Conservation (phyloP, 2,329 filamentous ascomycete genomes). For the Aspergillus texensis region DNA sequence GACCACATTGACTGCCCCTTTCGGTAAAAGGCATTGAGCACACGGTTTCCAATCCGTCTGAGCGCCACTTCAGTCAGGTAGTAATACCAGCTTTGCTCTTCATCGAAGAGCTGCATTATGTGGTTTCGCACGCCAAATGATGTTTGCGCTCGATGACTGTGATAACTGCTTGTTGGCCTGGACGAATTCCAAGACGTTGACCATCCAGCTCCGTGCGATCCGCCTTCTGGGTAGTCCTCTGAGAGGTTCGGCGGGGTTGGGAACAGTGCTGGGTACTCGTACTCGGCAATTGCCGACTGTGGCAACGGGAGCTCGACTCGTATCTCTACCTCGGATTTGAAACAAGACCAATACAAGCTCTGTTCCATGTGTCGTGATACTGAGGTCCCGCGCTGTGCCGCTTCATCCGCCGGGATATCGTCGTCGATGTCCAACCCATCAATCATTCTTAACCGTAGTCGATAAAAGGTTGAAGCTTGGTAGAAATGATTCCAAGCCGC, state of each 20-base stretch:
- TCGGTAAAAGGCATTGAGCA: conserved; percentile 39
- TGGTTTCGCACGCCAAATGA: conserved; percentile 8
- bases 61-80: conserved; percentile 49
- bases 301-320: conserved; percentile 44
- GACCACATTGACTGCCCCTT: conserved; percentile 24
- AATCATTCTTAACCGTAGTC: conserved; percentile 36
- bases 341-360: conserved; percentile 48
- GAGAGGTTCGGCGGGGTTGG: conserved; percentile 31
- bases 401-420: conserved; percentile 9
- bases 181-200: background rate
- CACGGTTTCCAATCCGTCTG: conserved; percentile 46
- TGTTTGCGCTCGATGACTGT: background rate
- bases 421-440: conserved; percentile 14
- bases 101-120: conserved; percentile 20
- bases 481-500: conserved; percentile 43
- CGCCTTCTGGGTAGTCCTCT: conserved; percentile 10
- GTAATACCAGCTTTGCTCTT: conserved; percentile 49
- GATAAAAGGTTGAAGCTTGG: conserved; percentile 36
- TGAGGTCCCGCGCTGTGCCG: conserved; percentile 11
- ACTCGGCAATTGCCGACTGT: conserved; percentile 38
- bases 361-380: conserved; percentile 39
- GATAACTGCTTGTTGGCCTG: background rate
- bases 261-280: conserved; percentile 38
- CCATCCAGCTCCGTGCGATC: background rate
- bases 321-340: conserved; percentile 48